Base-by-base conservation (phyloP, 805 yeast species). In the Cyberlindnera bimundalis region DNA sequence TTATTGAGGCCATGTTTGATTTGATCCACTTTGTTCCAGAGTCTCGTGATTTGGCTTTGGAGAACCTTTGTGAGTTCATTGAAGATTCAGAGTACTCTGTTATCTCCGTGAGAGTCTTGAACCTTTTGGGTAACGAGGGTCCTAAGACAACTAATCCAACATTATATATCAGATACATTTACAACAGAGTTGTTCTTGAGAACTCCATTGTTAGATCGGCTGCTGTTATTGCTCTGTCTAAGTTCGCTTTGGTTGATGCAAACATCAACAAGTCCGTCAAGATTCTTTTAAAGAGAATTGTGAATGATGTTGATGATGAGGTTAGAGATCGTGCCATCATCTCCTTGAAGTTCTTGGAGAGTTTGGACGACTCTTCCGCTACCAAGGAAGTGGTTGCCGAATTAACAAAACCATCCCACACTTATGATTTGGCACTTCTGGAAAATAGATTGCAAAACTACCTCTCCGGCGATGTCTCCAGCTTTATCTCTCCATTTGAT, bases 1-100 rank as follows among this genome's bases (percentile, higher is more conserved):
- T 91, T 51, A 85, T 93, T 30, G 97, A 90, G 61, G 95, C 98
- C 2, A 75, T 93, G 50, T 87, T 90, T 52, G 98, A 91, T 62
- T 74, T 93, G 64, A 86, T 93, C 53, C 82, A 84, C 52, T 88
- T 83, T 58, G 81, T 88, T 45, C 96, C 96, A 16, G 79, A 73
- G 48, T 87, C 95, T 12, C 78, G 86, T 56, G 93, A 85, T 53
- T 64, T 76, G 35, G 95, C 96, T 17, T 71, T 93, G 57, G 88
- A 85, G 66, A 83, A 83, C 62, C 73, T 93, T 55, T 89, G 98
- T 73, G 99, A 93, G 65, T 90, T 89, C 60, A 93, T 93, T 56
- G 99, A 93, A 67, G 99, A 93, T 71, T 93, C 98, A 68, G 99
- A 93, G 67, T 91, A 75, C 68, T 85, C 96, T 23, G 96, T 89